Evolutionary conservation across 2,329 filamentous ascomycete species (phyloP).

Genomic region (Raffaelea albimanens): DNA sequence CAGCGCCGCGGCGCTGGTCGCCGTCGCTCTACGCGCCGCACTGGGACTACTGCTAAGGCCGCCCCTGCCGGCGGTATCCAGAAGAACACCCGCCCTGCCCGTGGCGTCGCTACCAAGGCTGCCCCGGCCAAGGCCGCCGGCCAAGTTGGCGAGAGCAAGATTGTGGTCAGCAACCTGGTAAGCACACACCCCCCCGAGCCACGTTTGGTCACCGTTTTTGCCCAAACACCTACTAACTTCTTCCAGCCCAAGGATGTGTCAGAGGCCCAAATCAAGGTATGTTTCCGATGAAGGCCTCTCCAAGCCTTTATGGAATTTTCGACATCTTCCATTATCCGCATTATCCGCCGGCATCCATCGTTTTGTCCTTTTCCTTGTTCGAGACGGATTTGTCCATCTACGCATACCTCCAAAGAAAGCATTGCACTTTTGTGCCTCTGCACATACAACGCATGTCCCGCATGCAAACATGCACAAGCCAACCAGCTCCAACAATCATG

Average conservation of each 20-base stretch:
- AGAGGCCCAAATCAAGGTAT: constrained; percentile 99
- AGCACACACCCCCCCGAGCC: constrained; percentile 28
- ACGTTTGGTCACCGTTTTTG: not conserved
- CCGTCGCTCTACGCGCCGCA: constrained; percentile 40
- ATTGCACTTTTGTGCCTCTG: not conserved
- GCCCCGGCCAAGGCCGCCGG: constrained; percentile 55
- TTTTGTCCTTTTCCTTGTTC: constrained; percentile 19
- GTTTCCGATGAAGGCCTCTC: constrained; percentile 74
- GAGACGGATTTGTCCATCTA: constrained; percentile 4
- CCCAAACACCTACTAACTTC: constrained; percentile 33
- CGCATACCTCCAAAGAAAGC: too few species aligned
- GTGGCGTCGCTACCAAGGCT: constrained; percentile 49
- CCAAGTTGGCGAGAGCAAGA: constrained; percentile 73
- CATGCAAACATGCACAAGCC: not conserved
- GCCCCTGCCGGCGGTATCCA: constrained; percentile 78
- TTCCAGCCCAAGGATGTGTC: constrained; percentile 85
- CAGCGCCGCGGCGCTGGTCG: constrained; percentile 50
- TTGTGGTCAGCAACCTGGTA: constrained; percentile 98
- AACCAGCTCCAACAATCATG: constrained; percentile 6
- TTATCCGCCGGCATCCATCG: constrained; percentile 10
- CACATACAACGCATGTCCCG: not conserved
- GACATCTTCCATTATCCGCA: constrained; percentile 33
- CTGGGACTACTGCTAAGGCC: constrained; percentile 44
- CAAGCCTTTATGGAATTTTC: constrained; percentile 58
- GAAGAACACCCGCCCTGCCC: constrained; percentile 60